These are phyloP conservation scores for Ceriops tagal DNA, from an alignment of 345 rosid genomes.

Conservation along the genomic window DNA sequence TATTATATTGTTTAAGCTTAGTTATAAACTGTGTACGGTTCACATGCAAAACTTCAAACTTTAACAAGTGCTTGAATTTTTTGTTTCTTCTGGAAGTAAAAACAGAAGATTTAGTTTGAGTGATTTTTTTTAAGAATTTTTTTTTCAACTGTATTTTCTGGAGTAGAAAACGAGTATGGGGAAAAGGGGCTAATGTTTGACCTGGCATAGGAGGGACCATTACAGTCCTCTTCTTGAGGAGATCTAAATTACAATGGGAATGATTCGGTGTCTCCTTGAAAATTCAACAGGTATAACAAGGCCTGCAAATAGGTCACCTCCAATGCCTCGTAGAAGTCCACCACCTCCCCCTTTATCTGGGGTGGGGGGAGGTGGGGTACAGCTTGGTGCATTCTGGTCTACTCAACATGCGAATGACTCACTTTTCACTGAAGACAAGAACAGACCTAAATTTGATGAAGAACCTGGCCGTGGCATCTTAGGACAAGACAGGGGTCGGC, in stretches of 20 bases:
- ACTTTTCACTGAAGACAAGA: conserved; percentile 45
- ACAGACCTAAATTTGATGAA: conserved; percentile 60
- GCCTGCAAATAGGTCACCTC: conserved; percentile 52
- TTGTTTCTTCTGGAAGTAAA: too few species aligned
- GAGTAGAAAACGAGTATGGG: too few species aligned
- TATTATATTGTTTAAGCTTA: neutral
- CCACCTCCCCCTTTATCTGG: conserved; percentile 61
- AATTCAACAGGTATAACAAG: conserved; percentile 47
- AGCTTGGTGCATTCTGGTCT: conserved; percentile 93
- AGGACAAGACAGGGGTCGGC: conserved; percentile 39
- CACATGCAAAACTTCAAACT: neutral
- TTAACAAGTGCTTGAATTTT: neutral
- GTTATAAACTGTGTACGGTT: neutral
- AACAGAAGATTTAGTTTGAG: too few species aligned
- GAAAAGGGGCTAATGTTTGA: too few species aligned
- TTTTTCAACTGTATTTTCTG: too few species aligned
- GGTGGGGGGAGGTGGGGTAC: conserved; percentile 49
- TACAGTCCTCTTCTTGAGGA: too few species aligned
- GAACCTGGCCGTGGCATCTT: conserved; percentile 41
- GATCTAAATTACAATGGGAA: neutral
- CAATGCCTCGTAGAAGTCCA: conserved; percentile 77
- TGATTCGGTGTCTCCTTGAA: conserved; percentile 10
- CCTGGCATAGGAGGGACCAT: too few species aligned
- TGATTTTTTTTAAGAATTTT: too few species aligned
- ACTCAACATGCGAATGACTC: conserved; percentile 71